Base-by-base conservation (phyloP, 805 yeast genomes). In the Metschnikowia noctiluminum region DNA sequence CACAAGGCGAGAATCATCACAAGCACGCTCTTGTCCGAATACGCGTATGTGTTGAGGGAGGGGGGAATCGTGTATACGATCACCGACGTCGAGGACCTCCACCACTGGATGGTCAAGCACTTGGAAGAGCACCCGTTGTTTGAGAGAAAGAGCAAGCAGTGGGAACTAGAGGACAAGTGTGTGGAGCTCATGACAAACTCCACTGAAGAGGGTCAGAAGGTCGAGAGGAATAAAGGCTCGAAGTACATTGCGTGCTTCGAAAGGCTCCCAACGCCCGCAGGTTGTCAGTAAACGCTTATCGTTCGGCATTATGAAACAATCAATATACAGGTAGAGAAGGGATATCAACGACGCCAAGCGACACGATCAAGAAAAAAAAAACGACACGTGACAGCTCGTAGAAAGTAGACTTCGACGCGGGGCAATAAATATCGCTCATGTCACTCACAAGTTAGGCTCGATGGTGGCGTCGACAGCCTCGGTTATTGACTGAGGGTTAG, bases 151-250 rank as follows among this genome's bases (percentile, higher is more conserved):
- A 69, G 78, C 38, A 73, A 79, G 52, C 91, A 87, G 54, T 89
- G 95, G 88, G 97, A 91, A 68, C 64, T 67, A 2, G 68, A 74
- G 21, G 99, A 94, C 66, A 71, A 72, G 53, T 91, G 98, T 69
- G 98, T 91, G 21, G 70, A 78, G 52, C 80, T 89, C 43, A 94
- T 94, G 98, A 81, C 81, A 50, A 83, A 85, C 52, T 84, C 94
- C n/a, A 94, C 99, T 1, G 99, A 94, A 68, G 99, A 94, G 69
- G 99, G 99, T 50, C 91, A 94, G 70, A 94, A 94, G 69, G 99
- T 94, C 35, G 85, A 83, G 41, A 81, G 99, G 62, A 94, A 94
- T 64, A 78, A 85, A 38, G 99, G 99, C 30, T 75, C 73, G 54
- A 94, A 94, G 65, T 94, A 76, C 67, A 78, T 90, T 34, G 97